phyloP scores from a whole-genome alignment of 176 grass and related monocot species.

The Avena sativa region DNA sequence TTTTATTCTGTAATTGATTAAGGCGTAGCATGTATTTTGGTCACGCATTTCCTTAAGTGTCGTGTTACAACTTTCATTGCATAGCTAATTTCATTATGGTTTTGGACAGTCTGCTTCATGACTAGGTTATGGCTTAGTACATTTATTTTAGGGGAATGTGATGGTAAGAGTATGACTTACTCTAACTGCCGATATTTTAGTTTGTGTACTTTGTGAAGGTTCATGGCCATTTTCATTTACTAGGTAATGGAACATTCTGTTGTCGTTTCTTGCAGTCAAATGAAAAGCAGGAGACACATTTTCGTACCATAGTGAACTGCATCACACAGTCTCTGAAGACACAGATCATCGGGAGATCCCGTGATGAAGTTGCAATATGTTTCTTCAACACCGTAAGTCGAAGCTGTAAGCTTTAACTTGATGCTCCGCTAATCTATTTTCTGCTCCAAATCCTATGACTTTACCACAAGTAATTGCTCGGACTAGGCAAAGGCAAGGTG shows the following conservation, averaged over 20 bases:
- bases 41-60: neutral
- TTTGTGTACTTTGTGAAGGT: conserved; percentile 5
- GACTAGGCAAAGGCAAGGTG: neutral
- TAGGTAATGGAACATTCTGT: conserved; percentile 18
- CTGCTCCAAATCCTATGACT: neutral
- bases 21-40: neutral
- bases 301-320: conserved; percentile 72
- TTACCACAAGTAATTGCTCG: neutral
- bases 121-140: neutral
- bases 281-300: conserved; percentile 72
- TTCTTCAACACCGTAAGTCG: conserved; percentile 92
- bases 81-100: neutral
- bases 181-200: neutral
- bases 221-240: neutral
- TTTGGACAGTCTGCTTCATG: neutral
- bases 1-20: neutral
- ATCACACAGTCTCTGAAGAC: conserved; percentile 70
- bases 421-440: conserved; percentile 20
- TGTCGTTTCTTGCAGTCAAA: conserved; percentile 45
- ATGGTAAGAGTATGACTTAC: neutral
- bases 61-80: neutral
- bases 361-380: conserved; percentile 90
- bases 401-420: neutral
- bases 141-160: neutral
- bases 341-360: conserved; percentile 84